These are phyloP conservation scores for Conringia planisiliqua DNA, from an alignment of 345 rosid genomes.

Conservation along the genomic window DNA sequence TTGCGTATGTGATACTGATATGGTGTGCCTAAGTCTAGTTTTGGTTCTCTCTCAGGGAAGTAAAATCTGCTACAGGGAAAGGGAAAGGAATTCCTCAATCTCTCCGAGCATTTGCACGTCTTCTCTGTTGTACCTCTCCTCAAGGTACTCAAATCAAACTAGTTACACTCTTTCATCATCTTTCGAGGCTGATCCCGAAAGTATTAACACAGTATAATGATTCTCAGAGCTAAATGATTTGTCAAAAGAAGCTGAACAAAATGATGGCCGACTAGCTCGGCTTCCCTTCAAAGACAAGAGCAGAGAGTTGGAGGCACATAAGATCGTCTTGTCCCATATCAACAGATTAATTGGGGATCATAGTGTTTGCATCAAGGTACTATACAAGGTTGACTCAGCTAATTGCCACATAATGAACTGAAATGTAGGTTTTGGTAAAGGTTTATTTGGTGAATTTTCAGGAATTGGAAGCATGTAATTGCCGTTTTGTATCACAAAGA, in stretches of 20 bases:
- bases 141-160: constrained; percentile 43
- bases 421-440: not conserved
- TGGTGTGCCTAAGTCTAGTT: constrained; percentile 5
- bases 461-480: constrained; percentile 36
- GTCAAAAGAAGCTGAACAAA: constrained; percentile 61
- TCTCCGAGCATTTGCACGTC: constrained; percentile 82
- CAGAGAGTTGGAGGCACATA: constrained; percentile 65
- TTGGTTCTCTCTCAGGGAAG: constrained; percentile 51
- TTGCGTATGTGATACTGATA: not conserved
- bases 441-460: constrained; percentile 28
- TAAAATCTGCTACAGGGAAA: constrained; percentile 61
- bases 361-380: constrained; percentile 54
- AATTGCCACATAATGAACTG: not conserved
- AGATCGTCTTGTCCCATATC: constrained; percentile 48
- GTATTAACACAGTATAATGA: constrained; percentile 6
- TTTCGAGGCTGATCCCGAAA: not conserved
- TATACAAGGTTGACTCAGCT: not conserved
- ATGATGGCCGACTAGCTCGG: constrained; percentile 80
- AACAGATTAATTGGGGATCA: constrained; percentile 39
- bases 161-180: not conserved
- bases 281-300: constrained; percentile 46
- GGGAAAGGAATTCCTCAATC: constrained; percentile 84
- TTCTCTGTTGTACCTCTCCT: constrained; percentile 50
- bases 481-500: constrained; percentile 17
- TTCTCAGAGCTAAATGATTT: constrained; percentile 50